Evolutionary conservation across 345 rosid genomes (phyloP).

Genomic region (Gossypium thurberi): DNA sequence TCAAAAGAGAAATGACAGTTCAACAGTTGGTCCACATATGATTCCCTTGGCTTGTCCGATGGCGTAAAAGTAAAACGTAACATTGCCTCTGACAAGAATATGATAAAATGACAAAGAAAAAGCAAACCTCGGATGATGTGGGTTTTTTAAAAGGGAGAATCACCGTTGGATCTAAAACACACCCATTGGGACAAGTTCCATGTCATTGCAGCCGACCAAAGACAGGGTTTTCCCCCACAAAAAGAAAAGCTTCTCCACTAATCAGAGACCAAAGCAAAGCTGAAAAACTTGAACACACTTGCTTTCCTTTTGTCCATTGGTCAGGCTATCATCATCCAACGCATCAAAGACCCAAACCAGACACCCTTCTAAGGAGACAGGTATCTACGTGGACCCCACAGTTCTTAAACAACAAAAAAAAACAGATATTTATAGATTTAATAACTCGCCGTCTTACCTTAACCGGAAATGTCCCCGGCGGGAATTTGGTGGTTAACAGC

Average conservation of each 20-base stretch:
- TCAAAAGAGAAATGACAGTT: background rate
- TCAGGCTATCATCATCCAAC: background rate
- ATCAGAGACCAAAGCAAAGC: slow-evolving; percentile 13
- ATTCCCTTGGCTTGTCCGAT: background rate
- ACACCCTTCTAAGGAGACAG: background rate
- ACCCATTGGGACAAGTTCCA: slow-evolving; percentile 11
- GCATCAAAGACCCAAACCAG: slow-evolving; percentile 27
- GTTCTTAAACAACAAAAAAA: background rate
- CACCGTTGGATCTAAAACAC: slow-evolving; percentile 11
- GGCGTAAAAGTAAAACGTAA: background rate
- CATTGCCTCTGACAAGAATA: background rate
- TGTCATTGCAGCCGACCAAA: slow-evolving; percentile 23
- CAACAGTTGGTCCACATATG: background rate
- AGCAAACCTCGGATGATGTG: slow-evolving; percentile 15
- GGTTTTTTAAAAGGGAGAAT: slow-evolving; percentile 8
- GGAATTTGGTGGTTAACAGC: slow-evolving; percentile 87
- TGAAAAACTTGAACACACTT: background rate
- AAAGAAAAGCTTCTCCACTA: slow-evolving; percentile 24
- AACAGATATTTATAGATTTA: background rate
- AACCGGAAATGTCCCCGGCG: slow-evolving; percentile 93
- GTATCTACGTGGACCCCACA: slow-evolving; percentile 13
- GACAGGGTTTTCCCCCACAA: slow-evolving; percentile 19
- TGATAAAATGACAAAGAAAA: background rate
- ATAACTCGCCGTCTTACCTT: slow-evolving; percentile 43
- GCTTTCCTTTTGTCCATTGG: background rate